A percentile compares a stretch with the other conserved stretches of the same genome.
Conservation (phyloP, 306 rosid species). For the Senna siamea region DNA sequence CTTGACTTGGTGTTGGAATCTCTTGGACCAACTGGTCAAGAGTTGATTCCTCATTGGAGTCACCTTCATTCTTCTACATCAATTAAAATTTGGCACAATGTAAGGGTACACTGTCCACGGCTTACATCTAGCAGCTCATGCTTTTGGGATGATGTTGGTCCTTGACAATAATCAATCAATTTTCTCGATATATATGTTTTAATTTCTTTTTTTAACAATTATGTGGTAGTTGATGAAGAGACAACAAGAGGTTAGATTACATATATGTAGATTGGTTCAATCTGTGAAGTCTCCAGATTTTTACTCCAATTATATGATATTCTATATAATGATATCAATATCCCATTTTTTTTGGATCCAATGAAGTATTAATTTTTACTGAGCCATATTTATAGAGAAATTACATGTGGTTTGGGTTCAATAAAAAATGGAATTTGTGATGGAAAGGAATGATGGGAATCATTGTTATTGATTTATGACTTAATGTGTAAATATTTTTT, state of each 20-base stretch:
- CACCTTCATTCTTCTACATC: not conserved
- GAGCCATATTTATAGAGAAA: not conserved
- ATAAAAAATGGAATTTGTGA: not conserved
- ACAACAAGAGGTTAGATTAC: not conserved
- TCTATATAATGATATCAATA: not conserved
- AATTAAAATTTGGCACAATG: not conserved
- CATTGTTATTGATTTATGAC: not conserved
- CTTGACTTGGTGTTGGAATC: not conserved
- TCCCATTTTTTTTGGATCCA: not conserved
- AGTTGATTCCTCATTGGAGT: not conserved
- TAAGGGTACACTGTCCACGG: not conserved
- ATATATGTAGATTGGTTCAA: not conserved
- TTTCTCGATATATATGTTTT: not conserved
- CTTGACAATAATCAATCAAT: slow-evolving; percentile 2
- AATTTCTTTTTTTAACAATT: not conserved
- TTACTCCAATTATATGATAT: not conserved
- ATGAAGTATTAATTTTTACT: not conserved
- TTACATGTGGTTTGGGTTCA: slow-evolving; percentile 9
- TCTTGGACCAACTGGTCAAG: not conserved
- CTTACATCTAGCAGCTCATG: not conserved
- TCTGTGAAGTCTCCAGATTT: not conserved
- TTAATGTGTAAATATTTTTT: not conserved
- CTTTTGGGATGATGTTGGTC: not conserved
- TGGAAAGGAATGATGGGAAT: not conserved
- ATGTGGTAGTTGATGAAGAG: not conserved